Conservation (phyloP, 2,329 filamentous ascomycete species). For the Penicillium capsulatum region DNA sequence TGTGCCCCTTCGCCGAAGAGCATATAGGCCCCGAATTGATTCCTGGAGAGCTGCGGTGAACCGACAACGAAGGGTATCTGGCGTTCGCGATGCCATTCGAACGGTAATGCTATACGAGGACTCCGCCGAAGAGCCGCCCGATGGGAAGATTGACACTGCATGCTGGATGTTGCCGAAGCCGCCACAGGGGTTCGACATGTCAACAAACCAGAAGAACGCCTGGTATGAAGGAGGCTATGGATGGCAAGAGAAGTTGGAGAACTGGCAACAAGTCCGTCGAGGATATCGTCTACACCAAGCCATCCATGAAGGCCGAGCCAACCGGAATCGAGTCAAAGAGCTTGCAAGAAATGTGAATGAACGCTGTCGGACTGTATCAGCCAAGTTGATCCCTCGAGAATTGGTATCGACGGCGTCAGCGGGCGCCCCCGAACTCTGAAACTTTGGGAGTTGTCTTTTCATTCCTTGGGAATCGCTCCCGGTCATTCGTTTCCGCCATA, state of each 20-base stretch:
- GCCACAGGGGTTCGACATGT: conserved; percentile 37
- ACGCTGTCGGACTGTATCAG: conserved; percentile 16
- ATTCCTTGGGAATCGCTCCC: too few species aligned
- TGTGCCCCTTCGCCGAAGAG: conserved; percentile 12
- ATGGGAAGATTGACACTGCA: conserved; percentile 38
- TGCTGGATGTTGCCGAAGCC: conserved; percentile 41
- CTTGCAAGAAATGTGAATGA: conserved; percentile 21
- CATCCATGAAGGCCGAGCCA: conserved; percentile 35
- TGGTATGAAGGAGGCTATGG: conserved; percentile 41
- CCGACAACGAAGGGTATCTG: conserved; percentile 28
- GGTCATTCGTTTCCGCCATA: too few species aligned
- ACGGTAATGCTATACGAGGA: conserved; percentile 32
- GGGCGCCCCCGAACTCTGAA: neutral
- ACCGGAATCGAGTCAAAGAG: conserved; percentile 32
- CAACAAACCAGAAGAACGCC: conserved; percentile 33
- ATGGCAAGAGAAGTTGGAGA: conserved; percentile 38
- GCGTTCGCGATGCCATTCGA: conserved; percentile 28
- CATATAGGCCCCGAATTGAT: conserved; percentile 30
- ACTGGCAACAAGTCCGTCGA: conserved; percentile 37
- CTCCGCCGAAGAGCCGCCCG: conserved; percentile 37
- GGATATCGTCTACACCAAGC: conserved; percentile 37
- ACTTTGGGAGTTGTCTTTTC: neutral
- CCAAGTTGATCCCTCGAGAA: conserved; percentile 9
- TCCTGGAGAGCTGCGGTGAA: conserved; percentile 42
- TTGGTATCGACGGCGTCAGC: neutral